These are phyloP conservation scores for Mycena haematopus DNA, from an alignment of 768 basidiomycete species.

Conservation along the genomic window DNA sequence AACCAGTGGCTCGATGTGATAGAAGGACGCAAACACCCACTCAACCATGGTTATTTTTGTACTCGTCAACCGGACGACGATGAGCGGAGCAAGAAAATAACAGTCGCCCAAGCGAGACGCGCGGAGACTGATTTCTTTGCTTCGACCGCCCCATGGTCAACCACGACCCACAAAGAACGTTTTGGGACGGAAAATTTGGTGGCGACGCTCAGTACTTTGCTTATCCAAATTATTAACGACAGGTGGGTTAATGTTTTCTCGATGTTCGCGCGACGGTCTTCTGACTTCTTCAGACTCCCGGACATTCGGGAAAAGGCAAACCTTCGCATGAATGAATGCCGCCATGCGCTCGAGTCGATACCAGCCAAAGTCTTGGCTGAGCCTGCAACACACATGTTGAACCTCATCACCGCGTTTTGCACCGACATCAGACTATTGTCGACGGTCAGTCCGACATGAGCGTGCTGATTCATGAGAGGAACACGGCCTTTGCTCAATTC, in stretches of 20 bases:
- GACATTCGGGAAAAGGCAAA: constrained; percentile 33
- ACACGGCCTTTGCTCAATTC: no score
- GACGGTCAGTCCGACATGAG: neutral
- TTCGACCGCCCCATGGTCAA: constrained; percentile 42
- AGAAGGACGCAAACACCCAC: constrained; percentile 42
- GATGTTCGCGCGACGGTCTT: neutral
- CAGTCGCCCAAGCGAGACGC: constrained; percentile 37
- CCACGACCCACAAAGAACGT: constrained; percentile 32
- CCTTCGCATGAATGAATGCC: constrained; percentile 37
- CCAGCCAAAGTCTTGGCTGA: constrained; percentile 35
- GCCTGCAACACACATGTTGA: constrained; percentile 43
- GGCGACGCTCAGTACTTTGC: constrained; percentile 40
- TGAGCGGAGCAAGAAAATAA: constrained; percentile 39
- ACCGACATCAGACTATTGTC: constrained; percentile 31
- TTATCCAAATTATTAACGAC: constrained; percentile 41
- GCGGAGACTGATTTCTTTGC: constrained; percentile 44
- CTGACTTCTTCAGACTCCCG: constrained; percentile 1
- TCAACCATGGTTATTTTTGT: constrained; percentile 52
- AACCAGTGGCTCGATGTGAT: constrained; percentile 50
- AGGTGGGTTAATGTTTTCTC: neutral
- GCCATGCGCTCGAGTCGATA: constrained; percentile 35
- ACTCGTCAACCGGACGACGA: constrained; percentile 48
- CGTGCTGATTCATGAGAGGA: no score
- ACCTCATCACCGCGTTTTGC: constrained; percentile 41
- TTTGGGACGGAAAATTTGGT: constrained; percentile 46